phyloP scores from a whole-genome alignment of 2,329 filamentous ascomycete genomes.

The Curvularia sp. region DNA sequence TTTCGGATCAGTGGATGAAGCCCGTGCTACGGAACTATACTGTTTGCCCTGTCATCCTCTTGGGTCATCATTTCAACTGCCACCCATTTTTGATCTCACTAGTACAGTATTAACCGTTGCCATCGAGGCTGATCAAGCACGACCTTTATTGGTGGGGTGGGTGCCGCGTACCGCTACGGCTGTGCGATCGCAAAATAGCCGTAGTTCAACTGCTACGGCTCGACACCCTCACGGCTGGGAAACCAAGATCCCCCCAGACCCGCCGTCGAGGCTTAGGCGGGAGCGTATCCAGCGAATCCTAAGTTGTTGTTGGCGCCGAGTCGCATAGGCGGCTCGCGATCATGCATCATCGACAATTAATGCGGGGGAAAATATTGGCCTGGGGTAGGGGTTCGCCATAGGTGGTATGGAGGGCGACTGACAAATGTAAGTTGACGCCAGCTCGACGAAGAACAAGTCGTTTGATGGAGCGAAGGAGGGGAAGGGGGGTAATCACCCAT shows the following conservation, averaged over 20 bases:
- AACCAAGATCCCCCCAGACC: conserved; percentile 10
- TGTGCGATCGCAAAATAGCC: conserved; percentile 18
- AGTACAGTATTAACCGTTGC: conserved; percentile 14
- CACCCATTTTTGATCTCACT: conserved; percentile 13
- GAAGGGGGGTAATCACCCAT: neutral
- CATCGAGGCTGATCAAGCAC: conserved; percentile 18
- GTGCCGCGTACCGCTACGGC: conserved; percentile 20
- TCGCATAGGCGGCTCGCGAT: conserved; percentile 23
- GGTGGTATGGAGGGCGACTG: conserved; percentile 15
- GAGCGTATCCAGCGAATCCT: conserved; percentile 12
- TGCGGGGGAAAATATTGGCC: conserved; percentile 19
- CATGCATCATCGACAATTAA: conserved; percentile 27
- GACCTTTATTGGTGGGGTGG: conserved; percentile 2
- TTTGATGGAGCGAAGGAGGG: neutral
- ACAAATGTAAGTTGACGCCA: conserved; percentile 12
- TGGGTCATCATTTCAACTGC: conserved; percentile 9
- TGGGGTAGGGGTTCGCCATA: conserved; percentile 18
- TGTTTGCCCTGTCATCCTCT: conserved; percentile 17
- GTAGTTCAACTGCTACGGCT: conserved; percentile 15
- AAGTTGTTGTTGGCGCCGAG: conserved; percentile 17
- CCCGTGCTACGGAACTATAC: conserved; percentile 12
- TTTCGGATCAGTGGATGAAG: conserved; percentile 25
- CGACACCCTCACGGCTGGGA: conserved; percentile 22
- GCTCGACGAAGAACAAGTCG: conserved; percentile 3
- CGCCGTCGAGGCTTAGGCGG: conserved; percentile 14